Base-by-base conservation (phyloP, 1,284 basidiomycete genomes). In the Tranzscheliella williamsii region DNA sequence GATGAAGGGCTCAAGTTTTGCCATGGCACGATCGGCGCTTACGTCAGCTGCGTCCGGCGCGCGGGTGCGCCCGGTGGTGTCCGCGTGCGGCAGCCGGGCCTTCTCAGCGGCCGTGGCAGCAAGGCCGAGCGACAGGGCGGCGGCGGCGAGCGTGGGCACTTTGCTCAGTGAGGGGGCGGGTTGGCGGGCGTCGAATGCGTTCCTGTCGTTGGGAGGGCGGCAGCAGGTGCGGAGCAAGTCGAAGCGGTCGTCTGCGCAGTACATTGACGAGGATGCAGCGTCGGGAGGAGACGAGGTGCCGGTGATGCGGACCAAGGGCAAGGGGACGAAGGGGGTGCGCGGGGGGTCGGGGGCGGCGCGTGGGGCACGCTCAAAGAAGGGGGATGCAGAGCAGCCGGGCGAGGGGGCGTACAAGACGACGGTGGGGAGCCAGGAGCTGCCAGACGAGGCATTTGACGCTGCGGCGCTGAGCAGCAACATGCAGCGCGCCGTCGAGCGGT, bases 221-320 rank as follows among this genome's bases (percentile, higher is more conserved):
- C n/a, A n/a, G n/a, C n/a, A n/a, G n/a, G n/a, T n/a, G n/a, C 46
- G 60, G n/a, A 33, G 38, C 26, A 63, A 63, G 37, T 63, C 60
- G 18, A 57, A 57, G 23, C 54, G 54, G 4, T 63, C 60, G 4
- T 63, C 54, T 1, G 60, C 53, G 16, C 60, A 63, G 18, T 50
- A 57, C 46, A 57, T 57, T 35, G 52, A 65, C 17, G 44, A 42
- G 5, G 4, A 61, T n/a, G 52, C 52, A 23, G 66, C 44, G 8
- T 36, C 40, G 5, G 53, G 46, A 5, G n/a, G n/a, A n/a, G 63
- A 64, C 42, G 70, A 72, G n/a, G 67, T 70, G 3, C 70, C 67
- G 24, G 70, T 72, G 13, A 61, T 72, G 38, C 56, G 66, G 30
- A 72, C 70, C 18, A 64, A 61, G 48, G 70, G 70, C 51, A 72